Evolutionary conservation across 2,329 filamentous ascomycete genomes (phyloP).

Genomic region (Ramularia collo-cygni): DNA sequence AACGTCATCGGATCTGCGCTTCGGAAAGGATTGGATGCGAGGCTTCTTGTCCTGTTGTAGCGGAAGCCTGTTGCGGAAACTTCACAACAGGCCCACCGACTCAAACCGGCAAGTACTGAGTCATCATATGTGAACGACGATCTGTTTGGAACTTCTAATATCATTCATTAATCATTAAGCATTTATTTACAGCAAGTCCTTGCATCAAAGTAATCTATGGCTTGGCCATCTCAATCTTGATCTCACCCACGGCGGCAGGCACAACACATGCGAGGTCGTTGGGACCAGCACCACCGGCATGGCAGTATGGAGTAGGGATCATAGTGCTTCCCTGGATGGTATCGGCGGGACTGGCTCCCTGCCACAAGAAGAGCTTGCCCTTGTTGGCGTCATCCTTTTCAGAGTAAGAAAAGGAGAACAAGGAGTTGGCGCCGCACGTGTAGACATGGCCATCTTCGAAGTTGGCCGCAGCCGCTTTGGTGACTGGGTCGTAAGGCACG

Average conservation of each 20-base stretch:
- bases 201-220: not conserved
- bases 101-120: too few relatives aligned
- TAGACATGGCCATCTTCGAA: slow-evolving; percentile 11
- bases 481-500: slow-evolving; percentile 5
- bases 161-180: not conserved
- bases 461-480: not conserved
- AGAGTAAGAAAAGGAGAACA: slow-evolving; percentile 8
- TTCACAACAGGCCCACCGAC: too few relatives aligned
- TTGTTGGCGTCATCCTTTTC: slow-evolving; percentile 3
- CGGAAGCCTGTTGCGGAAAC: too few relatives aligned
- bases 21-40: too few relatives aligned
- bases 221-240: not conserved
- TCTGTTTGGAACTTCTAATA: not conserved
- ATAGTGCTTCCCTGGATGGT: slow-evolving; percentile 1
- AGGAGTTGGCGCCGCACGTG: slow-evolving; percentile 8
- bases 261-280: slow-evolving; percentile 5
- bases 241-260: not conserved
- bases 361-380: slow-evolving; percentile 10
- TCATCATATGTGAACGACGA: too few relatives aligned
- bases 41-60: too few relatives aligned
- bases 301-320: slow-evolving; percentile 7
- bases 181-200: not conserved
- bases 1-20: too few relatives aligned
- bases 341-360: slow-evolving; percentile 4
- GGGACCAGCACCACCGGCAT: slow-evolving; percentile 1